Evolutionary conservation across 208 protist species (phyloP), one percentile per base, ranked within the genome.

Genomic region (Herpetomonas samuelpessoai): DNA sequence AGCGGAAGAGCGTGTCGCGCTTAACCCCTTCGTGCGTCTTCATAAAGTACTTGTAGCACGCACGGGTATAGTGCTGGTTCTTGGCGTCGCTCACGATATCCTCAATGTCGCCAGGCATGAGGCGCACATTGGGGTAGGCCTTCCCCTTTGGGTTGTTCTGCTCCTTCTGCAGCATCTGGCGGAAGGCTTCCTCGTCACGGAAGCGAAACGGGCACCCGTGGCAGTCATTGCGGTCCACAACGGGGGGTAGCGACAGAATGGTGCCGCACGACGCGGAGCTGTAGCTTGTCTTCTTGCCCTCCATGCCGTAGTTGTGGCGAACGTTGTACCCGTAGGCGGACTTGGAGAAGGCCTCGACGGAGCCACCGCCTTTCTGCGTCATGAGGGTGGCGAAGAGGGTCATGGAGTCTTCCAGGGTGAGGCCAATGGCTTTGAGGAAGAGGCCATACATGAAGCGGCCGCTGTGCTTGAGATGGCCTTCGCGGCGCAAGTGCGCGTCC

Each of bases 121-220:
- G 79, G n/a, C 64, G 57, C 7, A 90, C 50, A 7, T 69, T 57
- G 1, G 77, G 65, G 41, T 78, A 79, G 41, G 76, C 75, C 44
- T 75, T 71, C 0, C 84, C 85, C 6, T 78, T 62, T 6, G 86
- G 81, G 51, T 84, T 86, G 25, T 62, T 52, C 53, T 81, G 76
- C 16, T 88, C 83, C 61, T 74, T 71, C 44, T 60, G 57, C 18
- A 79, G 58, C 71, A 90, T 57, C 29, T 55, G 18, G 10, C 88
- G 78, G 51, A 97, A 79, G 1, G 44, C 64, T 3, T 44, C 78
- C 73, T 93, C 89, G 57, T 91, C 80, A 31, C 79, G 79, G 62
- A 90, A 91, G 27, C 84, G 84, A 67, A 97, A 97, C 1, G 91
- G 91, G 69, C 91, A 97, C 58, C 91, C 91, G 64, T 97, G 91